Conservation (phyloP, 208 protist species). For the Acanthamoeba royreba region DNA sequence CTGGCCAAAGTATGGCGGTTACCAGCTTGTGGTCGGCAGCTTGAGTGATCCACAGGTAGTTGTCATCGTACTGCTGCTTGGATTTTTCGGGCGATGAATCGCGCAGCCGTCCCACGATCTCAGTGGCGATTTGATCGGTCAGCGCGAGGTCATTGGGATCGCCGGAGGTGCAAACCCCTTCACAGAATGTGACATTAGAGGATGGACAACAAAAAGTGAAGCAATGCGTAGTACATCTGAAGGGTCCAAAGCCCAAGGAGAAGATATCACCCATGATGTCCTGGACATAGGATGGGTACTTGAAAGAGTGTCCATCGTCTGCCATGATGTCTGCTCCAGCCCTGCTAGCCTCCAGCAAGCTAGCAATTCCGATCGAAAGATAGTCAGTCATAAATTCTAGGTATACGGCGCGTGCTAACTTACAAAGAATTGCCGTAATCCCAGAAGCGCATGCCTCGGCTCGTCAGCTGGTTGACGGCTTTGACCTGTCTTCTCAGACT, state of each 20-base stretch:
- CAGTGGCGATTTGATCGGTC: slow-evolving; percentile 82
- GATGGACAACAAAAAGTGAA: too few species aligned
- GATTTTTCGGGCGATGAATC: not conserved
- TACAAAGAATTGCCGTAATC: slow-evolving; percentile 88
- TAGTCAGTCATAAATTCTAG: too few species aligned
- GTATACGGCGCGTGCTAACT: too few species aligned
- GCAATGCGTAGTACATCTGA: slow-evolving; percentile 71
- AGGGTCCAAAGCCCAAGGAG: slow-evolving; percentile 87
- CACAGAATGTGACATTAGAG: too few species aligned
- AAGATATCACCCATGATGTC: slow-evolving; percentile 91
- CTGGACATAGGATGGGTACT: slow-evolving; percentile 86
- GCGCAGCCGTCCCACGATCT: slow-evolving; percentile 74
- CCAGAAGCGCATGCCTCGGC: slow-evolving; percentile 78
- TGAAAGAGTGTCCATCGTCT: slow-evolving; percentile 73
- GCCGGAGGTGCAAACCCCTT: slow-evolving; percentile 82
- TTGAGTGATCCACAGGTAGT: slow-evolving; percentile 84
- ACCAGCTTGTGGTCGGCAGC: slow-evolving; percentile 78
- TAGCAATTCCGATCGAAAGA: too few species aligned
- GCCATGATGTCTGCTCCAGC: slow-evolving; percentile 79
- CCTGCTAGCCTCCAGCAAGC: slow-evolving; percentile 75
- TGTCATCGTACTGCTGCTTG: slow-evolving; percentile 74
- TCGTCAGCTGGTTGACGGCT: slow-evolving; percentile 79
- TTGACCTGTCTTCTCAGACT: slow-evolving; percentile 76
- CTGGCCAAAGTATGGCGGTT: too few species aligned
- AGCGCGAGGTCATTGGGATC: slow-evolving; percentile 71